Evolutionary conservation across 2,329 filamentous ascomycete genomes (phyloP), one percentile per base, ranked within the genome.

Genomic region (Cytospora paraplurivora): DNA sequence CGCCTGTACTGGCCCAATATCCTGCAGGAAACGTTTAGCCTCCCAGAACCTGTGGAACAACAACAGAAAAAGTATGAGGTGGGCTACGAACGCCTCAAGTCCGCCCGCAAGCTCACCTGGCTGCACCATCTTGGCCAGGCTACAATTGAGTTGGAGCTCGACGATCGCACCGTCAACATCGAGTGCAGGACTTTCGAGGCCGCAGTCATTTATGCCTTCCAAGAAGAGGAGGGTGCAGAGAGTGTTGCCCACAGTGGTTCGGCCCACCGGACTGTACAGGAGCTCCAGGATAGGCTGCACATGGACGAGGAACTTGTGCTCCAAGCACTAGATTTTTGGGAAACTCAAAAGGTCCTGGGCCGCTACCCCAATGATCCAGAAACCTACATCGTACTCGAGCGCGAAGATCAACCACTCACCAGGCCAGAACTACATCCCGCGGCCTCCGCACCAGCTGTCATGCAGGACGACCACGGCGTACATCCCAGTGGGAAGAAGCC

Each of bases 1-100:
- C 87, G 93, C 27, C 87, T 97, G 66, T 99, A 96, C 80, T 99
- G 95, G 95, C 95, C 95, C 0, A 84, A 88, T 11, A 80, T 97
- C 27, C 85, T 90, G 56, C 84, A 88, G 65, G 89, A 92, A 62
- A 79, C 81, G 3, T 93, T 93, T 72, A 73, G 78, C 27, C 79
- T 93, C 3, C 91, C 91, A 1, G 65, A 75, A 0, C 78, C 81
- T 1, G 83, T 92, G 52, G 72, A 74, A 2, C 75, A 82, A 4
- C 78, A 91, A 35, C 91, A 96, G 73, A 77, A 83, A 56, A 81
- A 79, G 55, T 98, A 97, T 74, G 88, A 89, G 62, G 75, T 81
- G 6, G 88, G 88, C 15, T 98, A 96, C 72, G 88, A 93, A 71
- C 80, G 82, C 6, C 85, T 95, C 69, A 97, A 97, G 73, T 83